Evolutionary conservation across 2,329 filamentous ascomycete genomes (phyloP), one percentile per base, ranked within the genome.

Genomic region (Diplodia corticola): DNA sequence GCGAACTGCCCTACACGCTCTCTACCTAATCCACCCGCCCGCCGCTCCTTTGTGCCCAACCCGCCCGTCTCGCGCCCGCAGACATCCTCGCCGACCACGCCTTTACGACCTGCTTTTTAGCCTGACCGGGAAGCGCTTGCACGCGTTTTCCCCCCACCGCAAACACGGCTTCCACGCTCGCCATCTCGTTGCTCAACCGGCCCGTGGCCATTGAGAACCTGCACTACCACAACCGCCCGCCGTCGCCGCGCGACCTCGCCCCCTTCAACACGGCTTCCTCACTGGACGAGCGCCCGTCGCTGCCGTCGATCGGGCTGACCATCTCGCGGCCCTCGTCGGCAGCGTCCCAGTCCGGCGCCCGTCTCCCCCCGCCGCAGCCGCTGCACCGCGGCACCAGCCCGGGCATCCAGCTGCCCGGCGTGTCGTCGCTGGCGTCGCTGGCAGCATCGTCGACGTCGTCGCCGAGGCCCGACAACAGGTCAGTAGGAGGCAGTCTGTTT

Each of bases 341-440:
- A 65, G 79, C 80, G 60, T 76, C 75, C 67, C 74, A 76, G 66
- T 79, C 77, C 22, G 57, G 64, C 24, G 57, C 53, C 17, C 46
- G 82, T 33, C 48, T 55, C 2, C 46, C 64, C 20, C 37, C 54
- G 30, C 53, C 64, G 28, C 48, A 75, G 65, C 76, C 76, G 68
- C 72, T 74, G 65, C 76, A 76, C 70, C 76, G 76, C 67, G 77
- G 76, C 61, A 57, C 57, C 77, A 77, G 77, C 77, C 71, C 71
- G 24, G 73, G 73, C 40, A 77, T 77, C 73, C 78, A 81, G 75
- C 77, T 88, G 59, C 86, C 86, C 26, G 85, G 84, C 26, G 76
- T 89, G 63, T 86, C 86, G 61, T 82, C 86, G 46, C 80, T 89
- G 71, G 86, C 87, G 50, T 86, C 85, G 64, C 79, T 87, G 26